Evolutionary conservation across 2,329 filamentous ascomycete genomes (phyloP), one percentile per base, ranked within the genome.

Genomic region (Fusarium irregulare): DNA sequence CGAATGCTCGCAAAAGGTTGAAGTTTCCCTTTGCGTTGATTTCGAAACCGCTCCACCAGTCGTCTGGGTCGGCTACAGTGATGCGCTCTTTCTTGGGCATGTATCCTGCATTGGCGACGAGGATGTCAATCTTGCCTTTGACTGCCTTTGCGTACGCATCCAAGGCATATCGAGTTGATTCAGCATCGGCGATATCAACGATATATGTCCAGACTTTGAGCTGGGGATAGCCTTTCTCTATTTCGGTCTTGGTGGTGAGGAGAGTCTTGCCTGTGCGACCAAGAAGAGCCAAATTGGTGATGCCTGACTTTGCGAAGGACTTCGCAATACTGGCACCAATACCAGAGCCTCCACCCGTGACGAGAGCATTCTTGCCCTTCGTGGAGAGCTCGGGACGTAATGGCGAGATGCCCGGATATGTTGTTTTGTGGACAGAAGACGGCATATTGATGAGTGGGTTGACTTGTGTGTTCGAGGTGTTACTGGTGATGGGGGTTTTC

Each of bases 241-340:
- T 71, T 3, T 68, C 48, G 14, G 71, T 47, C 3, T 73, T 78
- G 10, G 75, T 79, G 6, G 71, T 62, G 3, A 78, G 62, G 18
- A 83, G 75, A 3, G 73, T 72, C 8, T 67, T 71, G 14, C 75
- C 61, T 14, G 78, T 80, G 6, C 84, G 82, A 20, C 80, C 83
- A 1, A 82, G 66, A 44, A 86, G 76, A 44, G 80, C 78, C 27
- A 85, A 68, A 13, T 76, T 76, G 13, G 74, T 56, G 13, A 82
- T 79, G 0, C 78, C 78, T 0, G 84, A 85, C 12, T 74, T 63
- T 18, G 80, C 77, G 69, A 85, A 92, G 42, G 89, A 81, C 53
- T 85, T 83, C 7, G 90, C 89, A 12, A 91, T 86, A 2, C 88
- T 86, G 56, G 88, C 86, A 3, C 90, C 90, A 47, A 92, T 87